These are phyloP conservation scores for Vaccinium macrocarpon DNA, from an alignment of 148 eudicot genomes.

Conservation along the genomic window DNA sequence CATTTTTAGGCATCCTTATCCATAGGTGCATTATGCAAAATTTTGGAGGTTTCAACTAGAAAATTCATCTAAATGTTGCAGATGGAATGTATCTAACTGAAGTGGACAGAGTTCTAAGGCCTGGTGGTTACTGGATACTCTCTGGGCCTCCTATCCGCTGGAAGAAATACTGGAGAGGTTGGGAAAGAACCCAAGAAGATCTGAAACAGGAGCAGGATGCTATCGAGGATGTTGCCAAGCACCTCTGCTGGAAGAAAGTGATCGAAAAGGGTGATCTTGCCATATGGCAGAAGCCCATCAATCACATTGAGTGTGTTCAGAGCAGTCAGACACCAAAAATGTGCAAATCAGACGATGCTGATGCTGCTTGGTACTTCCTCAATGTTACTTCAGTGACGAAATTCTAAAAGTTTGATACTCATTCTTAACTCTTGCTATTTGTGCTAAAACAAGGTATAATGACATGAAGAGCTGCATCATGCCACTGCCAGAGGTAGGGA, in stretches of 20 bases:
- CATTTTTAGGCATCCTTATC: neutral
- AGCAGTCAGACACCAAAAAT: constrained; percentile 48
- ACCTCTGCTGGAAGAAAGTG: constrained; percentile 87
- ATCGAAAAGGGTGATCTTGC: constrained; percentile 72
- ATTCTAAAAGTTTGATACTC: neutral
- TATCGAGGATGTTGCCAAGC: constrained; percentile 66
- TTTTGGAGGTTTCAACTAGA: neutral
- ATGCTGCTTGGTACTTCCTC: constrained; percentile 61
- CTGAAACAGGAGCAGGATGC: constrained; percentile 80
- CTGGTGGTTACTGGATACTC: constrained; percentile 97
- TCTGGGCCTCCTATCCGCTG: constrained; percentile 95
- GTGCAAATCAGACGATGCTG: constrained; percentile 68
- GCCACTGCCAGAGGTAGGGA: constrained; percentile 75
- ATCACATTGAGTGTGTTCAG: constrained; percentile 66
- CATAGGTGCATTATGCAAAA: neutral
- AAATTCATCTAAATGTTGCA: constrained; percentile 19
- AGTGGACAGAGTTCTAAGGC: constrained; percentile 86
- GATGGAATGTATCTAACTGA: constrained; percentile 85
- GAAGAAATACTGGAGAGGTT: constrained; percentile 85
- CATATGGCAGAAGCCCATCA: constrained; percentile 84
- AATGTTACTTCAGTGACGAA: neutral
- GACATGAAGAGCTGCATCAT: constrained; percentile 84
- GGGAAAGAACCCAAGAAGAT: constrained; percentile 90
- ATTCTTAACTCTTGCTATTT: neutral
- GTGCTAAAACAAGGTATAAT: constrained; percentile 51